Evolutionary conservation across 106 monocot species (phyloP), one percentile per base, ranked within the genome.

Genomic region (Dactylorhiza incarnata): DNA sequence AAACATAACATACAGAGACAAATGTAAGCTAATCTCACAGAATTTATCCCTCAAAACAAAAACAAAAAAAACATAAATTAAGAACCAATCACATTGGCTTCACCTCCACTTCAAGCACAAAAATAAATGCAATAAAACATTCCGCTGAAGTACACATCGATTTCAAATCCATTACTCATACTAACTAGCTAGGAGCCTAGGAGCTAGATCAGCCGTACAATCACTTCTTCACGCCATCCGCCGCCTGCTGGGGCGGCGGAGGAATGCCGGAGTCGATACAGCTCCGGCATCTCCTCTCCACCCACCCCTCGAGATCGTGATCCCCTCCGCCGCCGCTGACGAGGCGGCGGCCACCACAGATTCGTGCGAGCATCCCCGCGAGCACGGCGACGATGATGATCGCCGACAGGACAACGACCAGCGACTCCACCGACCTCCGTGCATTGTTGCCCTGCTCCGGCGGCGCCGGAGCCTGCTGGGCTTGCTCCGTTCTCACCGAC

Each of bases 231-330:
- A 17, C 69, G 11, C 29, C 37, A 14, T 10, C 44, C 4, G 20
- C 24, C 23, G 48, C 23, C 72, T 29, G 16, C 7, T 26, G 46
- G 12, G 74, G 3, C 23, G 86, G 45, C 7, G 75, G 45, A 5
- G 83, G 78, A 49, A 87, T 15, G n/a, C 83, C 86, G 69, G 83
- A 66, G 71, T 87, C 86, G 17, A 87, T 83, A 74, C 86, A 87
- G 61, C 77, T 87, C 59, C 83, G 73, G 54, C 86, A 87, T 26
- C 75, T 83, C 5, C 78, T 74, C 78, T 87, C 86, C 53, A 87
- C 81, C 83, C 86, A 87, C 45, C 86, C 86, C 56, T 87, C 82
- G 1, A 77, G 45, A 55, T 83, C 83, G 44, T 75, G 72, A 43
- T 77, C 79, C 11, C 73, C 76, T 5, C 68, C 80, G 17, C 45